Evolutionary conservation across 192 early-diverging fungal genomes (phyloP).

Genomic region (Funneliformis geosporum): DNA sequence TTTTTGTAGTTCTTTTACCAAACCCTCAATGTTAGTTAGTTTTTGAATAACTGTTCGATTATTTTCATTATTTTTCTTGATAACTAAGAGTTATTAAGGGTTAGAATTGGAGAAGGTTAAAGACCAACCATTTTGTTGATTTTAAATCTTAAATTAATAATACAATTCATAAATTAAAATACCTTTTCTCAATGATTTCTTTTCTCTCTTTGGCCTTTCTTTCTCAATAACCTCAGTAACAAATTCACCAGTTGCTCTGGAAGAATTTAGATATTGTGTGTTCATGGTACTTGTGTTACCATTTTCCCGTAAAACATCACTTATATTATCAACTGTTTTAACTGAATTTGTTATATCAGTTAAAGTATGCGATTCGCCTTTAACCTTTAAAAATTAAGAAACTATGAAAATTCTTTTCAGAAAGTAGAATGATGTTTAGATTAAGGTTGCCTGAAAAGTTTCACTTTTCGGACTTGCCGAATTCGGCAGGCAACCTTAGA

Average conservation of each 20-base stretch:
- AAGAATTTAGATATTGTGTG: background rate
- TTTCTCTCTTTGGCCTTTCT: background rate
- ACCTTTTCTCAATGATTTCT: background rate
- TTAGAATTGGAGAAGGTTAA: background rate
- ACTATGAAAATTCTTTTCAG: background rate
- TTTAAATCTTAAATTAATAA: no score
- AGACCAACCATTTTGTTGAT: background rate
- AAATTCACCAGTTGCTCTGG: no score
- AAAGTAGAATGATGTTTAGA: background rate
- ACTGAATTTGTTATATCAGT: background rate
- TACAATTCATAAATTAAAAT: no score
- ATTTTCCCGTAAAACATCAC: no score
- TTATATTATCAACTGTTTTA: background rate
- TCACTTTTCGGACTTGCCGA: no score
- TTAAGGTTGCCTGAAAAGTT: no score
- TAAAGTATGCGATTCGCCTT: background rate
- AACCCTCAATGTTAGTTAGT: background rate
- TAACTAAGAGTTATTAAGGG: no score
- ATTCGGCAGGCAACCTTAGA: no score
- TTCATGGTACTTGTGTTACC: no score
- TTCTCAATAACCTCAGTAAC: background rate
- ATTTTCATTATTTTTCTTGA: background rate
- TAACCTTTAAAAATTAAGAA: background rate
- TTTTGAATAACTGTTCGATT: background rate
- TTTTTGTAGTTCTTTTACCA: background rate